These are phyloP conservation scores for Alternaria dauci DNA, from an alignment of 2,329 filamentous ascomycete genomes.

Conservation along the genomic window DNA sequence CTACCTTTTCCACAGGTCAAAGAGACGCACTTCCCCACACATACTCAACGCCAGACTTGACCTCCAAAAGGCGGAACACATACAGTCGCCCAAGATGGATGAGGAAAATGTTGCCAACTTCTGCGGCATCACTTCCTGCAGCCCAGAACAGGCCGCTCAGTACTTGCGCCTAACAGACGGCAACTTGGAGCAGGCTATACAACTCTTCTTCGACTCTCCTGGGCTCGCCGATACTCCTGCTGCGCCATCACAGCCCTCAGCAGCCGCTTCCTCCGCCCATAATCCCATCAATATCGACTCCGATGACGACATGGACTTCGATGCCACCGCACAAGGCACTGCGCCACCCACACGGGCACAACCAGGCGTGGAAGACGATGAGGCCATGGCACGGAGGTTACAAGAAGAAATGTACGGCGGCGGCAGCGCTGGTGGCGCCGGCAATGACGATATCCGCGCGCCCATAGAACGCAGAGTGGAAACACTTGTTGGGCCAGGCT, in stretches of 20 bases:
- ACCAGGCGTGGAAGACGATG: slow-evolving; percentile 78
- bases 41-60: background rate
- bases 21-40: background rate
- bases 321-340: slow-evolving; percentile 45
- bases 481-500: slow-evolving; percentile 80
- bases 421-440: slow-evolving; percentile 52
- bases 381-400: slow-evolving; percentile 87
- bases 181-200: slow-evolving; percentile 84
- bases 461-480: slow-evolving; percentile 92
- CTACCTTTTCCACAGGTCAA: slow-evolving; percentile 1
- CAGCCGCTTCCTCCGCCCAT: slow-evolving; percentile 52
- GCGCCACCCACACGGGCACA: slow-evolving; percentile 32
- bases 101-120: slow-evolving; percentile 76
- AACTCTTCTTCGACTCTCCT: slow-evolving; percentile 89
- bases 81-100: slow-evolving; percentile 41
- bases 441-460: slow-evolving; percentile 74
- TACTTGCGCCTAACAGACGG: slow-evolving; percentile 87
- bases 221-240: slow-evolving; percentile 66
- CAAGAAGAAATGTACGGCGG: slow-evolving; percentile 87
- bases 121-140: slow-evolving; percentile 79
- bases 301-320: slow-evolving; percentile 71
- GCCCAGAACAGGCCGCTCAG: slow-evolving; percentile 75
- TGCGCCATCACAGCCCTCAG: slow-evolving; percentile 47
- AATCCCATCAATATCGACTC: slow-evolving; percentile 77
- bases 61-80: slow-evolving; percentile 5